Evolutionary conservation across 2,329 filamentous ascomycete species (phyloP), one percentile per base, ranked within the genome.

Genomic region (Metarhizium album): DNA sequence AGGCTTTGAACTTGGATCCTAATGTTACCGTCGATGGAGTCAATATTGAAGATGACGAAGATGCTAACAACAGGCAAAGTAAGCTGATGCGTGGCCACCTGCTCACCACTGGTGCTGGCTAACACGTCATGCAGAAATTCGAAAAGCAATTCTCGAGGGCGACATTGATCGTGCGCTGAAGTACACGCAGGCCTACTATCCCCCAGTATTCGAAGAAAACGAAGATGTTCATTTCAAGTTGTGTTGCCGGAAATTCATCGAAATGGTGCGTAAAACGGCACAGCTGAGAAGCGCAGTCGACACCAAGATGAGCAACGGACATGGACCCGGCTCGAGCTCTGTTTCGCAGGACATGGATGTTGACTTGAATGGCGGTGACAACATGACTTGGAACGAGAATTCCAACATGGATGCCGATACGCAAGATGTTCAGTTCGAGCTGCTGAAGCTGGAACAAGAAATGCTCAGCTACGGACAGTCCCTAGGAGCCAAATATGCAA

Each of bases 121-220:
- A 16, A 47, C 45, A 64, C 48, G 23, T 29, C 9, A 23, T 22
- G 4, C 61, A 95, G 87, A 83, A 65, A 96, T 97, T 55, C 83
- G 93, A 50, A 78, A 81, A 55, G 87, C 90, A 1, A 89, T 98
- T 45, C 74, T 97, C 2, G 87, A 95, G 53, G 93, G 93, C 22
- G 88, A 98, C 60, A 87, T 98, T 53, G 93, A 97, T 67, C 82
- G 79, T 58, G 91, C 91, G 0, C 75, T 97, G n/a, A 86, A 90
- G 64, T 79, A 84, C 59, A 95, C 87, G 3, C 80, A 83, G 47
- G 74, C 75, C 13, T 87, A 83, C 61, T 98, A 96, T 60, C 86
- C 88, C 4, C 76, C 78, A 23, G 89, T 97, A 1, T 76, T 98
- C 18, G 75, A 80, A 45, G 79, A 87, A 22, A 89, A 95, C 61